phyloP scores from a whole-genome alignment of 495 filamentous ascomycete genomes.

The Xylaria scruposa region DNA sequence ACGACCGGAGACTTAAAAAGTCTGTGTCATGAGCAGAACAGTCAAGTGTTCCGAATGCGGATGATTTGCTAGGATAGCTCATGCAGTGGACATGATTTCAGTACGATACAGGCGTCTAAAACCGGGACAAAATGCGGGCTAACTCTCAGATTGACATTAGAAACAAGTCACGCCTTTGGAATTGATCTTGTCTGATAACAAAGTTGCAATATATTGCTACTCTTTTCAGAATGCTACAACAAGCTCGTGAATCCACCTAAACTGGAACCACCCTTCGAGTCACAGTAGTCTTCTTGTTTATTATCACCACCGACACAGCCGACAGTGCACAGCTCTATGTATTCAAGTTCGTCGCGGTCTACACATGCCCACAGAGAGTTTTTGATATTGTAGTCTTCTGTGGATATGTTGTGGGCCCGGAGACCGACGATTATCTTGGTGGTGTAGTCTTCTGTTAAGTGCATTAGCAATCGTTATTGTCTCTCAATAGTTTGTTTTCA shows the following conservation, averaged over 20 bases:
- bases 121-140: not conserved
- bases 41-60: not conserved
- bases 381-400: not conserved
- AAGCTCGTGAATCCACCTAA: not conserved
- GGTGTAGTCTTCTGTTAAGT: not conserved
- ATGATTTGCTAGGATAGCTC: not conserved
- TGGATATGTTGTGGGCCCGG: not conserved
- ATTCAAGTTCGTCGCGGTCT: not conserved
- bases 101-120: not conserved
- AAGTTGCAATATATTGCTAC: not conserved
- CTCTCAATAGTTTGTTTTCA: not conserved
- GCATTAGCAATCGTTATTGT: not conserved
- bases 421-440: not conserved
- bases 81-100: not conserved
- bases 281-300: not conserved
- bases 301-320: not conserved
- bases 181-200: not conserved
- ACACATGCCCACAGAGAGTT: constrained; percentile 1
- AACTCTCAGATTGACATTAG: not conserved
- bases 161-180: not conserved
- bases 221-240: not conserved
- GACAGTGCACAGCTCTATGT: not conserved
- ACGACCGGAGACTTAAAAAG: not conserved
- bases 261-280: not conserved
- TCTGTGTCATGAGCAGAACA: not conserved